Evolutionary conservation across 352 stramenopile genomes (phyloP), one percentile per base, ranked within the genome.

Genomic region (Globisporangium middletonii): DNA sequence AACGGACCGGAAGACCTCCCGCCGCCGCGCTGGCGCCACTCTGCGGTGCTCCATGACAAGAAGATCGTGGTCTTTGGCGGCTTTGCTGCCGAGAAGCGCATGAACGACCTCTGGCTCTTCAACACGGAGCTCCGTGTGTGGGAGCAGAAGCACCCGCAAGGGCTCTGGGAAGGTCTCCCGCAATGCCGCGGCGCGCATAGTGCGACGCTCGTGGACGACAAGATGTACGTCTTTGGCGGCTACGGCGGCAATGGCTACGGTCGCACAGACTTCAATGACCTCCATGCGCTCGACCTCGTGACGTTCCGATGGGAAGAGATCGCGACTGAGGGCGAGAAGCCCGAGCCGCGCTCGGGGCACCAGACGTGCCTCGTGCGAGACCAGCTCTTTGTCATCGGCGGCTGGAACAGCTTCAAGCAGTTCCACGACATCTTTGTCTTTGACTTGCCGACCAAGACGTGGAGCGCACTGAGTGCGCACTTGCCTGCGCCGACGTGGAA

Each of bases 31-130:
- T 97, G 89, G 89, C 72, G 86, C 33, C 89, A 97, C 60, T 89
- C 83, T 9, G 88, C 85, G 4, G 69, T 90, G 27, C 50, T 96
- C 15, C 87, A 76, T 47, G 83, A 94, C 51, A 92, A 82, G 60
- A 83, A 90, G 50, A 83, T 98, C 23, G 59, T 99, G 28, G 71
- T 98, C 30, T 99, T 99, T 59, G 96, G 96, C 8, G 96, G 96
- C 4, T 99, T 98, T 57, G 82, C 84, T 6, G 89, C 86, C 18
- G 76, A 93, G 68, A 95, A 90, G 57, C 87, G 94, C 49, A 96
- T 98, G 66, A 98, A 99, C 65, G 96, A 99, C 59, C 54, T 98
- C 12, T 99, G 96, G 95, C 68, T 98, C 15, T 97, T 98, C 57
- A 92, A 98, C 73, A 96, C 93, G 12, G 83, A 94, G 55, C 86